phyloP scores from a whole-genome alignment of 495 filamentous ascomycete genomes.

The Xylaria acuta region DNA sequence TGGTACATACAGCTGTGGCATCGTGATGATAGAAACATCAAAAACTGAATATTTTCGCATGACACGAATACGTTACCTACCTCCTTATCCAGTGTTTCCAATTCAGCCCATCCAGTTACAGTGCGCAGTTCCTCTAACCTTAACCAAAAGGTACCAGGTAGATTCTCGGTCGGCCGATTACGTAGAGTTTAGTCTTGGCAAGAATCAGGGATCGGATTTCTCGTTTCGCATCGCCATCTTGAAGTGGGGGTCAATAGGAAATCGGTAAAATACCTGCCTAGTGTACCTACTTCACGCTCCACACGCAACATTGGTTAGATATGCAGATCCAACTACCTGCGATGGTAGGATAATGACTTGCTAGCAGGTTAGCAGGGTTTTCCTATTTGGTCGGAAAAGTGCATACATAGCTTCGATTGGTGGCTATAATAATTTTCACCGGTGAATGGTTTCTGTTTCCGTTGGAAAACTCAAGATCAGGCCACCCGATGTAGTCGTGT shows the following conservation, averaged over 20 bases:
- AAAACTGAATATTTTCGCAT: not conserved
- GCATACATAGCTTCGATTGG: not conserved
- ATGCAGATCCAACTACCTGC: not conserved
- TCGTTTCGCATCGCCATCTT: not conserved
- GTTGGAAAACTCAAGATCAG: not conserved
- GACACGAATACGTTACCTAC: not conserved
- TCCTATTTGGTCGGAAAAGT: not conserved
- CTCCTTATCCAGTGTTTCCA: too few species aligned
- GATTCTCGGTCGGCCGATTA: not conserved
- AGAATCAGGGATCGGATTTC: slow-evolving; percentile 10
- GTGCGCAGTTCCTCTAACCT: not conserved
- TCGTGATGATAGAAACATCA: not conserved
- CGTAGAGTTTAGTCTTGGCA: not conserved
- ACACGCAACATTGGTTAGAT: not conserved
- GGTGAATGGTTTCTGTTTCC: not conserved
- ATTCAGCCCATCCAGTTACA: not conserved
- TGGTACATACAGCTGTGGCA: not conserved
- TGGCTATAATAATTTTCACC: not conserved
- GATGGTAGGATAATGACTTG: not conserved
- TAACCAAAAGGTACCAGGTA: not conserved
- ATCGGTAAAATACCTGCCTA: not conserved
- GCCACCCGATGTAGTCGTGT: not conserved
- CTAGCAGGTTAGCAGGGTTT: not conserved
- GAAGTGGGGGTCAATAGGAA: slow-evolving; percentile 9
- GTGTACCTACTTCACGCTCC: not conserved